These are phyloP conservation scores for Blechomonas ayalai DNA, from an alignment of 208 protist species.

Conservation along the genomic window DNA sequence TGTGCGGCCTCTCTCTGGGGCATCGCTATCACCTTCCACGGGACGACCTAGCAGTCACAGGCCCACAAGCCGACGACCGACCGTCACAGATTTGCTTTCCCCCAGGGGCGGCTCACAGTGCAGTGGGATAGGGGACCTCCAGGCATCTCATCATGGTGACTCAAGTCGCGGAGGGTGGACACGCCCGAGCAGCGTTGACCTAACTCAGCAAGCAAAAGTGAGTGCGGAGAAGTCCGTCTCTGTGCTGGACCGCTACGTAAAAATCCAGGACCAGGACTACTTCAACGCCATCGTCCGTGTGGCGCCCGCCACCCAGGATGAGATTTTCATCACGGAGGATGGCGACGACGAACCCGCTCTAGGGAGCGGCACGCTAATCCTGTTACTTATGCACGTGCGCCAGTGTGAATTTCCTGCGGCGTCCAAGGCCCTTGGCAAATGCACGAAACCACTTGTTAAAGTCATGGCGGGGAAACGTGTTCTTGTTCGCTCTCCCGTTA, in stretches of 20 bases:
- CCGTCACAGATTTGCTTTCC: too few relatives aligned
- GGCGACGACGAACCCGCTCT: conserved; percentile 8
- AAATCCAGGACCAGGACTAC: conserved; percentile 84
- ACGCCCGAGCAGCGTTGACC: conserved; percentile 61
- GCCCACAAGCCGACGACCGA: too few relatives aligned
- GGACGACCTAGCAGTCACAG: too few relatives aligned
- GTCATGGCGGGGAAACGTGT: conserved; percentile 47
- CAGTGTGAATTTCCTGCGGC: conserved; percentile 37
- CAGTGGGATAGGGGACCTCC: too few relatives aligned
- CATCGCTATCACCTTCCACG: too few relatives aligned
- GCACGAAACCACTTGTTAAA: conserved; percentile 51
- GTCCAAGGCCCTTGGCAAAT: conserved; percentile 18
- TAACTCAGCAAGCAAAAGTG: conserved; percentile 60
- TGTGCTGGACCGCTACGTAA: conserved; percentile 81
- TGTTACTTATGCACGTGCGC: conserved; percentile 72
- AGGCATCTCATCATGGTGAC: too few relatives aligned
- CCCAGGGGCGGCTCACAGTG: too few relatives aligned
- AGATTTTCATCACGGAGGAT: conserved; percentile 46
- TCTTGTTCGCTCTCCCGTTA: conserved; percentile 55
- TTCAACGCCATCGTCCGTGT: conserved; percentile 74
- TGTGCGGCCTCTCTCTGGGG: too few relatives aligned
- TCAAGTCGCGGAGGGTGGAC: too few relatives aligned
- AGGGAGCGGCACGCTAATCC: conserved; percentile 26
- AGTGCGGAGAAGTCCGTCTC: conserved; percentile 40
- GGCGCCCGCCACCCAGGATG: conserved; percentile 48